Evolutionary conservation across 495 filamentous ascomycete genomes (phyloP).

Genomic region (Penicillium goetzii): DNA sequence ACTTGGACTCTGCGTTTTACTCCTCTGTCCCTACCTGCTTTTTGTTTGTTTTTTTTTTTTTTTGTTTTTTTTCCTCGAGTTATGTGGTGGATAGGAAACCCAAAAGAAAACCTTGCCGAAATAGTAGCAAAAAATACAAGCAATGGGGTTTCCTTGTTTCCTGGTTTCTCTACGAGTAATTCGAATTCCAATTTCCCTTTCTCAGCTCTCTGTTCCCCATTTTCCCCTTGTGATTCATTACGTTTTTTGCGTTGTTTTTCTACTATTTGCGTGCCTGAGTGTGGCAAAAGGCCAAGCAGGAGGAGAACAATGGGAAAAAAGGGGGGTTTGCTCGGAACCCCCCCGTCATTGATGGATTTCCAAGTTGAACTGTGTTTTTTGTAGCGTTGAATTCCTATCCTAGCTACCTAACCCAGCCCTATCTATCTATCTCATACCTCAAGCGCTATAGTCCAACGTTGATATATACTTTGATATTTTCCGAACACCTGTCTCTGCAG

Average conservation of each 20-base stretch:
- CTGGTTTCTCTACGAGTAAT: background rate
- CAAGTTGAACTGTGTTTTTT: background rate
- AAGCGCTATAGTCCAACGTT: background rate
- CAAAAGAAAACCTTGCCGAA: background rate
- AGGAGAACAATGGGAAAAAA: background rate
- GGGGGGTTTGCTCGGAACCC: background rate
- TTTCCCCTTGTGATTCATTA: background rate
- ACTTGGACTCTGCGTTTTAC: background rate
- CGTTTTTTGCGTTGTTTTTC: background rate
- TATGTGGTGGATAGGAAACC: conserved; percentile 3
- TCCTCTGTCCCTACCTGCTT: background rate
- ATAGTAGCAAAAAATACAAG: background rate
- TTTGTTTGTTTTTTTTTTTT: too few relatives aligned
- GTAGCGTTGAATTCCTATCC: background rate
- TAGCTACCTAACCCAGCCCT: background rate
- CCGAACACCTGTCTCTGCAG: conserved; percentile 10
- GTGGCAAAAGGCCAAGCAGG: background rate
- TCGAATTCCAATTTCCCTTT: background rate
- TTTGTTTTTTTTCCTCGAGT: background rate
- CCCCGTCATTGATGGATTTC: background rate
- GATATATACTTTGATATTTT: conserved; percentile 1
- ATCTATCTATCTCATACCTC: background rate
- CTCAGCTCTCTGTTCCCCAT: background rate
- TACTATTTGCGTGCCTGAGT: background rate
- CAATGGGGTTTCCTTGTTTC: background rate